Evolutionary conservation across 164 flowering plant genomes (phyloP).

Genomic region (Vitis cinerea): DNA sequence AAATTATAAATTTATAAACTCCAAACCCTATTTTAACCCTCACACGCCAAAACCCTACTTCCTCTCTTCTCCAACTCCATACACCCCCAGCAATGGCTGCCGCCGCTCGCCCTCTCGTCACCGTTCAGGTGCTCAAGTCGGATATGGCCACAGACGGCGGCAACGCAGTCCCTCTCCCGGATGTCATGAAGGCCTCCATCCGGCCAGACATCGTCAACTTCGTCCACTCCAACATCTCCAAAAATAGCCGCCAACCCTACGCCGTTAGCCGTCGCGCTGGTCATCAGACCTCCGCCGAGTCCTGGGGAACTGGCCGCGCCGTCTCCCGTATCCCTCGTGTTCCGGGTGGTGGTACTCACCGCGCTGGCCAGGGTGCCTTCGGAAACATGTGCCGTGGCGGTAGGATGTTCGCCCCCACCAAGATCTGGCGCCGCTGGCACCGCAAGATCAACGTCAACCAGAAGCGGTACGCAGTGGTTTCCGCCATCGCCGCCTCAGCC

Average conservation of each 20-base stretch:
- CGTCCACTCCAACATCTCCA: constrained; percentile 72
- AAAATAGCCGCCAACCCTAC: constrained; percentile 85
- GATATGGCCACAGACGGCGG: constrained; percentile 71
- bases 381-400: constrained; percentile 98
- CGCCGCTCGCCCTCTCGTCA: constrained; percentile 69
- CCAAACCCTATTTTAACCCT: constrained; percentile 2
- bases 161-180: constrained; percentile 57
- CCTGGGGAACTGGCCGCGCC: constrained; percentile 96
- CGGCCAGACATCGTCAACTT: constrained; percentile 76
- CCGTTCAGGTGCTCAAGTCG: constrained; percentile 55
- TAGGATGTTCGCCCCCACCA: constrained; percentile 88
- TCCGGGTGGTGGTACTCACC: constrained; percentile 95
- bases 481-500: constrained; percentile 83
- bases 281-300: constrained; percentile 96
- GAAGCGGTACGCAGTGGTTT: constrained; percentile 75
- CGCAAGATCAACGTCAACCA: constrained; percentile 64
- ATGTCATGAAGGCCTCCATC: constrained; percentile 74
- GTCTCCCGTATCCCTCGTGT: constrained; percentile 97
- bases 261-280: constrained; percentile 74
- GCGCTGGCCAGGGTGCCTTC: constrained; percentile 93
- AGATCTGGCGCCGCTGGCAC: constrained; percentile 97
- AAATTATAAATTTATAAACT: too few relatives aligned
- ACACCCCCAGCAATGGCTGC: constrained; percentile 37
- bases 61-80: not conserved
- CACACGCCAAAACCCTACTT: constrained; percentile 22